Evolutionary conservation across 2,329 filamentous ascomycete species (phyloP).

Genomic region (Fusarium liriodendri): DNA sequence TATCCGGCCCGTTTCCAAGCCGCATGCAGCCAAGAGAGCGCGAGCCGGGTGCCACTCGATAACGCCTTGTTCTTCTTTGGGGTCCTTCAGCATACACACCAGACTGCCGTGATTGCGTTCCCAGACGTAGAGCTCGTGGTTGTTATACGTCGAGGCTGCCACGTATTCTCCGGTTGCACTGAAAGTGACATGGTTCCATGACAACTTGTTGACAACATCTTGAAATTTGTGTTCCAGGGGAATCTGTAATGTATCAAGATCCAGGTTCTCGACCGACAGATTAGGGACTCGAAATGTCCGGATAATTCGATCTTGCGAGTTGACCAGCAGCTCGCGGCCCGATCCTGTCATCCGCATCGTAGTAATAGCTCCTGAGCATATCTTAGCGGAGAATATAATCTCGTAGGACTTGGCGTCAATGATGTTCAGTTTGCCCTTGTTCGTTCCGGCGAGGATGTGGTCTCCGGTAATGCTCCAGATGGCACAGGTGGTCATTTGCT

Average conservation of each 20-base stretch:
- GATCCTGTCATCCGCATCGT: conserved; percentile 84
- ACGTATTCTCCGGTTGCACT: conserved; percentile 96
- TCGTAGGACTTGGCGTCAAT: conserved; percentile 85
- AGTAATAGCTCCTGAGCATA: conserved; percentile 89
- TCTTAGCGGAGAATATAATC: conserved; percentile 89
- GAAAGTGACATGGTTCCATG: conserved; percentile 98
- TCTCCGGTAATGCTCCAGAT: conserved; percentile 88
- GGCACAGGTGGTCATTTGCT: conserved; percentile 93
- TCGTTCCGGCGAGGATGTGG: conserved; percentile 92
- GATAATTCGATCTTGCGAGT: conserved; percentile 94
- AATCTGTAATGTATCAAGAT: conserved; percentile 87
- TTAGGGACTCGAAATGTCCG: conserved; percentile 92
- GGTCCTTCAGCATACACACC: conserved; percentile 96
- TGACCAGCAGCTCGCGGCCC: conserved; percentile 88
- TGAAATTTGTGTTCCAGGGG: conserved; percentile 98
- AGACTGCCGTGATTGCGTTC: conserved; percentile 93
- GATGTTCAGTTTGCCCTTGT: conserved; percentile 95
- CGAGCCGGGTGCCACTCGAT: conserved; percentile 97
- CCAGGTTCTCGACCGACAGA: conserved; percentile 73
- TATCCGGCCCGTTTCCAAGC: conserved; percentile 90
- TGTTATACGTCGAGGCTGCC: conserved; percentile 96
- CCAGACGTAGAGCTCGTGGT: conserved; percentile 99
- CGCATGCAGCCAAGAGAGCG: conserved; percentile 89
- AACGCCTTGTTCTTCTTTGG: conserved; percentile 94
- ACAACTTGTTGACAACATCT: conserved; percentile 93